Conservation (phyloP, 495 filamentous ascomycete genomes). For the Tuber indicum region DNA sequence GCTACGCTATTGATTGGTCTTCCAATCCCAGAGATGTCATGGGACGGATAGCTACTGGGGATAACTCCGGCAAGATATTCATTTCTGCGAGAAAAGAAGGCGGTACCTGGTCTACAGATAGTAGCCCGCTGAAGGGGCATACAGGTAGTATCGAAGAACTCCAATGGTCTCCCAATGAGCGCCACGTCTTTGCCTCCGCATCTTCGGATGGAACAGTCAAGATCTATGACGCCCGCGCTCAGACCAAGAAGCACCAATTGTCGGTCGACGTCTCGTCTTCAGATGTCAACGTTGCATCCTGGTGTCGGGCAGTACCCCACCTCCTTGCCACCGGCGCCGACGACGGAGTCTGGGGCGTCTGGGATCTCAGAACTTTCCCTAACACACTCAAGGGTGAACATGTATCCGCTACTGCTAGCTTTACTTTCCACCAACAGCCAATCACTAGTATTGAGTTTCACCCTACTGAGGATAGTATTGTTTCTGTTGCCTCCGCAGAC, state of each 20-base stretch:
- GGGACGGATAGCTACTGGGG: conserved; percentile 85
- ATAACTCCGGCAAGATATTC: conserved; percentile 84
- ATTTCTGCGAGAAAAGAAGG: conserved; percentile 75
- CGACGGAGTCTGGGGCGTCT: conserved; percentile 89
- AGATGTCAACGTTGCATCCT: conserved; percentile 94
- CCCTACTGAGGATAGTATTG: conserved; percentile 88
- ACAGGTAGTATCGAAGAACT: conserved; percentile 82
- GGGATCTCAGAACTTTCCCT: conserved; percentile 85
- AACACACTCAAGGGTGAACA: conserved; percentile 54
- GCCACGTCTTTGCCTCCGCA: conserved; percentile 84
- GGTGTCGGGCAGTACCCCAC: conserved; percentile 78
- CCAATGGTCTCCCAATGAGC: conserved; percentile 90
- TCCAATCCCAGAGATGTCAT: conserved; percentile 60
- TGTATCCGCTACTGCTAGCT: conserved; percentile 63
- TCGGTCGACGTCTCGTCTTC: conserved; percentile 73
- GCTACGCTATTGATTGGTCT: conserved; percentile 94
- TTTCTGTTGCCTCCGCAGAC: conserved; percentile 86
- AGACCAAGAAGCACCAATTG: conserved; percentile 74
- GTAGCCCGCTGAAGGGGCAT: conserved; percentile 72
- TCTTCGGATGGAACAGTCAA: conserved; percentile 90
- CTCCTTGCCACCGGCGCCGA: conserved; percentile 89
- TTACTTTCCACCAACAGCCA: conserved; percentile 90
- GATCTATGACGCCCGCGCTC: conserved; percentile 89
- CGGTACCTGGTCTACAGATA: conserved; percentile 79
- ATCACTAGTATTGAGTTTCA: conserved; percentile 97